phyloP scores from a whole-genome alignment of 345 rosid species.

The Boechera divaricarpa region DNA sequence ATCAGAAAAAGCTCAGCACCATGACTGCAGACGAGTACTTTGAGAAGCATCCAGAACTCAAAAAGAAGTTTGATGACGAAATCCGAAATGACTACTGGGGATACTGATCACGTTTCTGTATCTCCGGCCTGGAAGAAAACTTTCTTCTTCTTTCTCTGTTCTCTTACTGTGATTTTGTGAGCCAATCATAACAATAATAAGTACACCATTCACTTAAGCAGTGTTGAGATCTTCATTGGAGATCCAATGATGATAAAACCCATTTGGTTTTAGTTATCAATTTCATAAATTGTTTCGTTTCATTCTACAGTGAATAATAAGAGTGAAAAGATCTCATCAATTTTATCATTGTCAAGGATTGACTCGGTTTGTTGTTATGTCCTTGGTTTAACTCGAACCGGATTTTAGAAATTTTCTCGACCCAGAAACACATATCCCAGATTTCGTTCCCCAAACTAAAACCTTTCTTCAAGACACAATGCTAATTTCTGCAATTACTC shows the following conservation, averaged over 20 bases:
- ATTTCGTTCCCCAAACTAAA: no score
- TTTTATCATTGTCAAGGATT: not conserved
- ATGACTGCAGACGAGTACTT: slow-evolving; percentile 99
- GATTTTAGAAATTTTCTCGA: not conserved
- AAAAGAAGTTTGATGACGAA: slow-evolving; percentile 94
- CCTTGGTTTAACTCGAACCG: not conserved
- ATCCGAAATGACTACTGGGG: slow-evolving; percentile 98
- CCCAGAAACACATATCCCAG: not conserved
- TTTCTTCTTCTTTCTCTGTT: slow-evolving; percentile 9
- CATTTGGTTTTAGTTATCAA: slow-evolving; percentile 38
- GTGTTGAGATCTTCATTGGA: slow-evolving; percentile 40
- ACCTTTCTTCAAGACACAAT: not conserved
- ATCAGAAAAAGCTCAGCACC: slow-evolving; percentile 92
- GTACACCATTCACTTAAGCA: slow-evolving; percentile 35
- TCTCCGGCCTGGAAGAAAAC: slow-evolving; percentile 12
- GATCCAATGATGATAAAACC: slow-evolving; percentile 36
- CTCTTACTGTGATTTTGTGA: slow-evolving; percentile 43
- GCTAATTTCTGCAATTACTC: not conserved
- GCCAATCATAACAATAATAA: slow-evolving; percentile 42
- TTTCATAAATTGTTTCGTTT: slow-evolving; percentile 30
- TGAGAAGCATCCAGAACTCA: slow-evolving; percentile 92
- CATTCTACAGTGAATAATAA: slow-evolving; percentile 23
- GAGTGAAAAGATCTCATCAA: slow-evolving; percentile 27
- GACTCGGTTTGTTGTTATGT: no score
- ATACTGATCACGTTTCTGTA: slow-evolving; percentile 50